A percentile compares a stretch with the other conserved stretches of the same genome.
phyloP scores from a whole-genome alignment of 176 grass and related monocot species.

The Poa annua region DNA sequence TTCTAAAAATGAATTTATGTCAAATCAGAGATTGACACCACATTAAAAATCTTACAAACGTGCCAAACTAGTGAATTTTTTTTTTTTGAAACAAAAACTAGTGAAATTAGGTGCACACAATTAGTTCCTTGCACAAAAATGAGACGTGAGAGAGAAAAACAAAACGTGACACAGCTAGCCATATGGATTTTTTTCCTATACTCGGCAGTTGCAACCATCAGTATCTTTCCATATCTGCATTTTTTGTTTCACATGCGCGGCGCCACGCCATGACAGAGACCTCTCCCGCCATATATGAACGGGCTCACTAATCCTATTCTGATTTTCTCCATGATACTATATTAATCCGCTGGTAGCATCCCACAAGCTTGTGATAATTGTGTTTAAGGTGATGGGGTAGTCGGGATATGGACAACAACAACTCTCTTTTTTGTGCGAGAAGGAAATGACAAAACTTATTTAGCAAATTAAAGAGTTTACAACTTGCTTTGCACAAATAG shows the following conservation, averaged over 20 bases:
- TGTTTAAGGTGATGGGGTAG: neutral
- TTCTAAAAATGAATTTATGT: too few species aligned
- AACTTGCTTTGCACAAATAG: neutral
- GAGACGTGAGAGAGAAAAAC: neutral
- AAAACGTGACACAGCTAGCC: neutral
- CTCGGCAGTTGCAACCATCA: neutral
- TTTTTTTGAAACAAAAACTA: too few species aligned
- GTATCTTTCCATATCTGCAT: slow-evolving; percentile 12
- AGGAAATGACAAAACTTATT: neutral
- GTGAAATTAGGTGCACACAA: neutral
- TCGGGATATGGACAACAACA: neutral
- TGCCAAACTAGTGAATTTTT: neutral
- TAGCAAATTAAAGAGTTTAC: neutral
- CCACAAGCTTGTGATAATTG: neutral
- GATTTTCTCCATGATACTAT: too few species aligned
- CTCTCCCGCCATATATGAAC: neutral
- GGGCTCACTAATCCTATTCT: too few species aligned
- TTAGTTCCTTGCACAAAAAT: neutral
- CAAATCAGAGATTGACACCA: too few species aligned
- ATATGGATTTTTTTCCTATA: neutral
- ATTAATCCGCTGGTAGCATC: neutral
- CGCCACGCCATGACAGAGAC: slow-evolving; percentile 9
- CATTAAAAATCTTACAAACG: neutral
- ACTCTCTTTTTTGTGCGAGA: neutral
- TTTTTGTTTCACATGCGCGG: neutral